phyloP scores from a whole-genome alignment of 805 yeast species.

The Wickerhamiella spandovensis region DNA sequence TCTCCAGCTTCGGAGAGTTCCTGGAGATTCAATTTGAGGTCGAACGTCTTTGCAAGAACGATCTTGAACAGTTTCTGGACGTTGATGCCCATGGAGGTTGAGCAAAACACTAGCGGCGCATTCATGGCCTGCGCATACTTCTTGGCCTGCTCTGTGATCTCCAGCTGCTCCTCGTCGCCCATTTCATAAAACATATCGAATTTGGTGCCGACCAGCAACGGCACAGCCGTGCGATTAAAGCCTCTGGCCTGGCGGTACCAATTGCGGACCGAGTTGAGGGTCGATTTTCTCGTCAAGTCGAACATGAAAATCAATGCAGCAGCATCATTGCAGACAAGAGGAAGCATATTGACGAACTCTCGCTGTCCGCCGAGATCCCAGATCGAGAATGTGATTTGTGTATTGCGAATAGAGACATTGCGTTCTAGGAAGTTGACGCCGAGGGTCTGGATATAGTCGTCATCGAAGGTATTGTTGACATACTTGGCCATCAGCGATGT shows the following conservation, averaged over 20 bases:
- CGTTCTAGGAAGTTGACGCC: constrained; percentile 95
- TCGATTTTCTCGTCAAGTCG: constrained; percentile 76
- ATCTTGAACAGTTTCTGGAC: constrained; percentile 89
- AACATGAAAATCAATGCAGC: constrained; percentile 83
- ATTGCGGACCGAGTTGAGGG: constrained; percentile 77
- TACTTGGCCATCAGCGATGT: constrained; percentile 94
- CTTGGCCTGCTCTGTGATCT: constrained; percentile 69
- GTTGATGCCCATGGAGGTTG: constrained; percentile 84
- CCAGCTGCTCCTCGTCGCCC: constrained; percentile 68
- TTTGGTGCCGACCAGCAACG: constrained; percentile 85
- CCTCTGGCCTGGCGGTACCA: constrained; percentile 93
- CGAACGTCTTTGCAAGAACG: constrained; percentile 81
- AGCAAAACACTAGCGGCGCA: constrained; percentile 71
- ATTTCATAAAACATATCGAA: constrained; percentile 76
- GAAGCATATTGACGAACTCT: constrained; percentile 90
- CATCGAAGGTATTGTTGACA: constrained; percentile 89
- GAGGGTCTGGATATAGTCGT: constrained; percentile 80
- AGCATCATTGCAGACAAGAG: constrained; percentile 82
- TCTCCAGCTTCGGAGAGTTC: constrained; percentile 83
- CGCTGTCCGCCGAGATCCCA: constrained; percentile 97
- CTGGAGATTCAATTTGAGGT: constrained; percentile 65
- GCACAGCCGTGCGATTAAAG: constrained; percentile 79
- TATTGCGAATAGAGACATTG: constrained; percentile 66
- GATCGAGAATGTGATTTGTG: constrained; percentile 78
- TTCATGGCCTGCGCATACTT: constrained; percentile 83